Percentiles rank a stretch among this genome's conserved stretches.
phyloP scores from a whole-genome alignment of 2,329 filamentous ascomycete genomes.

The Xylariaceae sp. region DNA sequence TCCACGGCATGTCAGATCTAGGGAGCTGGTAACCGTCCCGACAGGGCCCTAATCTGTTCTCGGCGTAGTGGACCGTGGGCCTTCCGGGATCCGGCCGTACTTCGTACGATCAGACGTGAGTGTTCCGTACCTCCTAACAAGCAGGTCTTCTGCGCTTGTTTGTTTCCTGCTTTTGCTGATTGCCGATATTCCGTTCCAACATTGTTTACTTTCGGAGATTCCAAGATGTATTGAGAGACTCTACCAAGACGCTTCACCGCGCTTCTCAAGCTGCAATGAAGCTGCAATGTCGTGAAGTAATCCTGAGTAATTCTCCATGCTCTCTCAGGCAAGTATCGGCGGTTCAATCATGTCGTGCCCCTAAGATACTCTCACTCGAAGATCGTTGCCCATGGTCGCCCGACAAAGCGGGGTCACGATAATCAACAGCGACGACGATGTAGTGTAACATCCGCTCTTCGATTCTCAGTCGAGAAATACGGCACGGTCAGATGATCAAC shows the following conservation, averaged over 20 bases:
- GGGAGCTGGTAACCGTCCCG: background rate
- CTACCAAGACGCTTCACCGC: background rate
- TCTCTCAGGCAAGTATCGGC: background rate
- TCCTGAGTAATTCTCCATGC: background rate
- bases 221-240: too few species aligned
- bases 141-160: background rate
- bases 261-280: background rate
- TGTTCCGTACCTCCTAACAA: too few species aligned
- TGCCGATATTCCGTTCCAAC: background rate
- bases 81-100: constrained; percentile 11
- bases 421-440: constrained; percentile 10
- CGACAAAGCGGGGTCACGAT: constrained; percentile 13
- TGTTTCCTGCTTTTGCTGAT: background rate
- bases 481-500: constrained; percentile 10
- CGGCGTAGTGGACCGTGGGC: constrained; percentile 2
- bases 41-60: background rate
- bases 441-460: constrained; percentile 12
- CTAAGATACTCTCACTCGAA: constrained; percentile 4
- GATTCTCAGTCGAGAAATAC: constrained; percentile 8
- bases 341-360: background rate
- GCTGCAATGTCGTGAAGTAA: background rate
- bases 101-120: background rate
- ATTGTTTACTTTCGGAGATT: too few species aligned
- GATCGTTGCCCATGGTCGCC: background rate
- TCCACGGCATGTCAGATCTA: background rate